Evolutionary conservation across 768 basidiomycete species (phyloP).

Genomic region (Termitomyces sp.): DNA sequence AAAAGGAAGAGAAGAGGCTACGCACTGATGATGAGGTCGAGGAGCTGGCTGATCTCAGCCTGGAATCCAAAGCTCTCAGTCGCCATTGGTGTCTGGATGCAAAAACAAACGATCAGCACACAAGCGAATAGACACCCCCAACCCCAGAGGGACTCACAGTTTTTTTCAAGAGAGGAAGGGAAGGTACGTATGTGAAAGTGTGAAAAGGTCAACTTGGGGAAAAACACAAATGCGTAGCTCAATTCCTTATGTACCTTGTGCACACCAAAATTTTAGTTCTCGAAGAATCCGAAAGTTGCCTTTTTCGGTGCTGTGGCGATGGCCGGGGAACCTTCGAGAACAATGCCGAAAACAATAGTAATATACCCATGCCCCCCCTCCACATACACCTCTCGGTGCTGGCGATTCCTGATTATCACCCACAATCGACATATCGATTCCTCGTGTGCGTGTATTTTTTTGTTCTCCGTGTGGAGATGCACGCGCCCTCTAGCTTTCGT

Average conservation of each 20-base stretch:
- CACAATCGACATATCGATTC: no score
- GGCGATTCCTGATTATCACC: no score
- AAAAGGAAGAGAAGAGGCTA: conserved; percentile 8
- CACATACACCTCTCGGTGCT: no score
- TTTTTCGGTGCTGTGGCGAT: conserved; percentile 27
- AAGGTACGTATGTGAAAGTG: conserved; percentile 9
- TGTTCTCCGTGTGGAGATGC: no score
- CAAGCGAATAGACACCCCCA: neutral
- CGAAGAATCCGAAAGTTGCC: conserved; percentile 45
- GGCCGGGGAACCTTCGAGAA: conserved; percentile 39
- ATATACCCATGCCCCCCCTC: no score
- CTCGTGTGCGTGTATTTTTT: no score
- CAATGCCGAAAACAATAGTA: conserved; percentile 3
- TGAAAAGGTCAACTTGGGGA: conserved; percentile 19
- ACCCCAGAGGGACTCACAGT: conserved; percentile 9
- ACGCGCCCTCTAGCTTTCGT: no score
- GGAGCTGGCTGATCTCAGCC: conserved; percentile 97
- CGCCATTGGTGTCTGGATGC: conserved; percentile 45
- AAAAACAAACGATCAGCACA: neutral
- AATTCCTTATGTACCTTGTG: conserved; percentile 22
- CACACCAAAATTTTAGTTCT: conserved; percentile 36
- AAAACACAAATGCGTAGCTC: conserved; percentile 13
- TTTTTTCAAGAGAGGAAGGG: conserved; percentile 8
- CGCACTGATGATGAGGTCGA: conserved; percentile 98
- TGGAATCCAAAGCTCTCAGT: conserved; percentile 93